phyloP scores from a whole-genome alignment of 2,329 filamentous ascomycete species.

The Colletotrichum cordylinicola region DNA sequence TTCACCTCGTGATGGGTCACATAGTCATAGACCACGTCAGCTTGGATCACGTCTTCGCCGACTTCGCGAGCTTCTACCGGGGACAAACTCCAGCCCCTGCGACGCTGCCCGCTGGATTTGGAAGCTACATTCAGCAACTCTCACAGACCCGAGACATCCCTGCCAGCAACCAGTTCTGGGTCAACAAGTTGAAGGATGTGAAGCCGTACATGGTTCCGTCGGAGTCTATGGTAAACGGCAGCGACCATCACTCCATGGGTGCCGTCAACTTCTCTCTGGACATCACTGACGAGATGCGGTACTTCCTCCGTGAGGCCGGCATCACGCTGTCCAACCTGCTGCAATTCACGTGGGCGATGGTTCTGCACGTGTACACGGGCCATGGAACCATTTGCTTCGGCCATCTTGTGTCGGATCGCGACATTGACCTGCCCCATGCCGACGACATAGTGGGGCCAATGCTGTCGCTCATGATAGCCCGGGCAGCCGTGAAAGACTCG shows the following conservation, averaged over 20 bases:
- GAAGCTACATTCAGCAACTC: not conserved
- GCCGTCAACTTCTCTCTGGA: not conserved
- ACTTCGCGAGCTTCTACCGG: not conserved
- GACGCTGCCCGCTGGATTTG: not conserved
- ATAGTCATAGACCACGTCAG: constrained; percentile 12
- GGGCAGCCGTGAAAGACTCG: not conserved
- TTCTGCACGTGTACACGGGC: not conserved
- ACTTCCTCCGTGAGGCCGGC: not conserved
- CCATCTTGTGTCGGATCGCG: not conserved
- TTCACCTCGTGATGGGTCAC: constrained; percentile 1
- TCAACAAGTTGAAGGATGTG: not conserved
- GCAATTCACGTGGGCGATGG: not conserved
- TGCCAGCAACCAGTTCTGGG: not conserved
- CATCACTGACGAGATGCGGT: not conserved
- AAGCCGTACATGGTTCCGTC: not conserved
- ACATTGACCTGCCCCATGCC: not conserved
- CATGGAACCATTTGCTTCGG: not conserved
- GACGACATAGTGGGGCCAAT: constrained; percentile 3
- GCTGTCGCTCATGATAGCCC: not conserved
- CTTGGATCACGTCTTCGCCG: not conserved
- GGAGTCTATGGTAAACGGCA: not conserved
- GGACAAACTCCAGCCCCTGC: not conserved
- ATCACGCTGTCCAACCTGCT: not conserved
- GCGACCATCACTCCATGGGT: not conserved
- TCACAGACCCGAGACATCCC: not conserved